A percentile compares a stretch with the other conserved stretches of the same genome.
phyloP scores from a whole-genome alignment of 345 rosid genomes.

The Camelina hispida region DNA sequence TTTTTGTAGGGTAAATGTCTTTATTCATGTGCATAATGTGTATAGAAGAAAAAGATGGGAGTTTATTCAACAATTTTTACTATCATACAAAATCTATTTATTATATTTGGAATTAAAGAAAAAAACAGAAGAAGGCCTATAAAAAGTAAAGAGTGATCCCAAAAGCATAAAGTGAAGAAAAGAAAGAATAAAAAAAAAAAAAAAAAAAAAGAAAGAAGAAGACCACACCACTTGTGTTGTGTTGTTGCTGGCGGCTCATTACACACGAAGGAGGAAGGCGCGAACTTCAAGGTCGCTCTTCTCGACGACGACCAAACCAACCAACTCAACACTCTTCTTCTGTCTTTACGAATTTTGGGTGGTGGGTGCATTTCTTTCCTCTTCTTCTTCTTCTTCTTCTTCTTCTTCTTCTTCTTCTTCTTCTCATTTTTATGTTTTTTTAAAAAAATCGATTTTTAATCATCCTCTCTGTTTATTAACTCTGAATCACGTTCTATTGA shows the following conservation, averaged over 20 bases:
- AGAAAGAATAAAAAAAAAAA: background rate
- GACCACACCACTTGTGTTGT: background rate
- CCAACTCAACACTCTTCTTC: background rate
- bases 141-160: background rate
- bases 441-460: too few species aligned
- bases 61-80: too few species aligned
- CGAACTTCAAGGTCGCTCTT: constrained; percentile 49
- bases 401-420: too few species aligned
- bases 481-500: constrained; percentile 3
- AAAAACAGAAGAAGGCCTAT: constrained; percentile 2
- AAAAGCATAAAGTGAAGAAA: background rate
- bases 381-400: background rate
- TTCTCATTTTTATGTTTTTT: background rate
- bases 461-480: background rate
- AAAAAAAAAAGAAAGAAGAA: too few species aligned
- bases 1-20: background rate
- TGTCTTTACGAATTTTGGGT: background rate
- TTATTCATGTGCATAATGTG: background rate
- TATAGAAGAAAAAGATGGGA: too few species aligned
- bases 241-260: constrained; percentile 43
- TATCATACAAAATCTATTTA: too few species aligned
- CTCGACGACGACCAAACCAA: constrained; percentile 42
- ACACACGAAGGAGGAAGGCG: constrained; percentile 46
- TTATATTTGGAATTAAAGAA: background rate
- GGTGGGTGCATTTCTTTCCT: background rate